These are phyloP conservation scores for Leccinum obscurum DNA, from an alignment of 768 basidiomycete genomes.

Conservation along the genomic window DNA sequence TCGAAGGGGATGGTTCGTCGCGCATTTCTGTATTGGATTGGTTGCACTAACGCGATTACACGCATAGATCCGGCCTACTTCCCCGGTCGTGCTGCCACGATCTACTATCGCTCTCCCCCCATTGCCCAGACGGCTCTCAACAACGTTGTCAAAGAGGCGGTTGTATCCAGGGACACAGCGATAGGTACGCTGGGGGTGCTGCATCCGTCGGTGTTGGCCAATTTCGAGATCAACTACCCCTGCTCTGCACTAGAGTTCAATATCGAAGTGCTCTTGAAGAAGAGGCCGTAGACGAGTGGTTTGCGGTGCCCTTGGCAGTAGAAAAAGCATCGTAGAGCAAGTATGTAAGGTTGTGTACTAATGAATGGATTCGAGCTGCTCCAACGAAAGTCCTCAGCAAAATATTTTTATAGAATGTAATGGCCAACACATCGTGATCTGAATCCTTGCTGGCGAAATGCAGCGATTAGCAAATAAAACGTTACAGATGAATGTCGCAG, in stretches of 20 bases:
- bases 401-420: conserved; percentile 13
- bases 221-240: conserved; percentile 93
- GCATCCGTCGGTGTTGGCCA: conserved; percentile 87
- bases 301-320: conserved; percentile 1
- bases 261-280: conserved; percentile 90
- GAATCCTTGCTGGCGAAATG: conserved; percentile 2
- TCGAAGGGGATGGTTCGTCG: conserved; percentile 76
- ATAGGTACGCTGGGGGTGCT: conserved; percentile 93
- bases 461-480: conserved; percentile 26
- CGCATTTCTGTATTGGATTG: background rate
- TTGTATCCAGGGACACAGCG: conserved; percentile 53
- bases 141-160: conserved; percentile 45
- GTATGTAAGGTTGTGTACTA: conserved; percentile 5
- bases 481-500: conserved; percentile 7
- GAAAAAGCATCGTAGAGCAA: background rate
- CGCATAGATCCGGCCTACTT: conserved; percentile 86
- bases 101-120: conserved; percentile 75
- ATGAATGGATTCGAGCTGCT: conserved; percentile 4
- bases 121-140: conserved; percentile 31
- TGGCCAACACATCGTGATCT: conserved; percentile 7
- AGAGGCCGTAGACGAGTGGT: conserved; percentile 22
- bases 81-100: conserved; percentile 90
- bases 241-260: conserved; percentile 95
- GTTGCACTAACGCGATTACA: conserved; percentile 7
- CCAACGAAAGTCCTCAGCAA: background rate